Evolutionary conservation across 345 rosid species (phyloP).

Genomic region (Corymbia maculata): DNA sequence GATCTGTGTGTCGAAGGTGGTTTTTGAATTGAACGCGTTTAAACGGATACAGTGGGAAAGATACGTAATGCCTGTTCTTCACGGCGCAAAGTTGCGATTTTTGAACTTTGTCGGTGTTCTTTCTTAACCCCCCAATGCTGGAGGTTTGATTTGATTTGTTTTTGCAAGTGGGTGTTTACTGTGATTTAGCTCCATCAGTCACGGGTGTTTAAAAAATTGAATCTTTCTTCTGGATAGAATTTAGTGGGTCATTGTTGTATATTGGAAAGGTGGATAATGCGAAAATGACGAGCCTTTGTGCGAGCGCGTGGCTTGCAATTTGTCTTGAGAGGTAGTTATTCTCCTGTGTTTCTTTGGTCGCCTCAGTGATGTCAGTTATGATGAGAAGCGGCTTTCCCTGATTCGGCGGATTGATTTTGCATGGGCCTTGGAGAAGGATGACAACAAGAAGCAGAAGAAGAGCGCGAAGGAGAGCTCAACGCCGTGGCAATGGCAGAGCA

Average conservation of each 20-base stretch:
- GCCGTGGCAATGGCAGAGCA: slow-evolving; percentile 74
- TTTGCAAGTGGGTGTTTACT: not conserved
- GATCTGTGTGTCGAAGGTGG: not conserved
- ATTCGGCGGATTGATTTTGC: slow-evolving; percentile 80
- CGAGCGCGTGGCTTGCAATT: not conserved
- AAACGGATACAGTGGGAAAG: not conserved
- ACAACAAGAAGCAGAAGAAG: slow-evolving; percentile 46
- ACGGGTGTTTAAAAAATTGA: not conserved
- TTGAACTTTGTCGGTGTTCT: not conserved
- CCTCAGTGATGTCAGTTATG: slow-evolving; percentile 53
- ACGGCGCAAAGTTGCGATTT: not conserved
- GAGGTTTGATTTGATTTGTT: not conserved
- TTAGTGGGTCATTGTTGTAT: not conserved
- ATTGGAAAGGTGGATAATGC: not conserved
- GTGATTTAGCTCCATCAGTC: not conserved
- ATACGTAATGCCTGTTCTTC: not conserved
- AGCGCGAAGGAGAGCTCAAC: slow-evolving; percentile 46
- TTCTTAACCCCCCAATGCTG: not conserved
- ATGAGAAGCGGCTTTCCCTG: slow-evolving; percentile 72
- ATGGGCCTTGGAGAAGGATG: slow-evolving; percentile 84
- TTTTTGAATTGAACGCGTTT: not conserved
- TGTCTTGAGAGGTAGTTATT: not conserved
- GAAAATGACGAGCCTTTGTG: not conserved
- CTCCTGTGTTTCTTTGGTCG: not conserved
- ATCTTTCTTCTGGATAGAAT: not conserved